Base-by-base conservation (phyloP, 2,329 filamentous ascomycete species). In the Xylariaceae sp. region DNA sequence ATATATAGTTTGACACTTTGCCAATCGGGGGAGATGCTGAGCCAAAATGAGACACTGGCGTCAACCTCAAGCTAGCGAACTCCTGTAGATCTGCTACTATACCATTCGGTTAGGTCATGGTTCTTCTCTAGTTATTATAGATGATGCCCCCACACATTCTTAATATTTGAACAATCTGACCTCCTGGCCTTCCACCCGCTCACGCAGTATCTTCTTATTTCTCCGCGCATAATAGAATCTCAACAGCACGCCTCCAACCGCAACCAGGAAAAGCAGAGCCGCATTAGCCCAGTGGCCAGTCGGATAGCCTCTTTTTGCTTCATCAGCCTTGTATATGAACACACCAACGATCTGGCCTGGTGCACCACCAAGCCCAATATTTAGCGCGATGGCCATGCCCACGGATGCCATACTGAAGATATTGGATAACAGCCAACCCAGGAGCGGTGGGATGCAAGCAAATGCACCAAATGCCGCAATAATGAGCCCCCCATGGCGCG, bases 261-360 rank as follows among this genome's bases (percentile, higher is more conserved):
- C 55, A 1, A 67, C 67, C 15, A 67, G 6, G 44, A 67, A 61
- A 2, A 67, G 65, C 2, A 75, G 70, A 3, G 83, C 63, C 48
- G 82, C 80, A 1, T 82, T 82, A 0, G 72, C 75, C 3, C 78
- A 75, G 66, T 90, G 86, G 0, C 87, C 87, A 0, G 86, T 89
- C 1, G 85, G 85, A 66, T 88, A 90, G 0, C 87, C 87, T 13
- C 61, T 70, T 20, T 72, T 69, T 15, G 77, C 80, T 68, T 90
- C 85, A 18, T 81, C 71, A 0, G 81, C 75, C 64, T 86, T 86
- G 71, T 89, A 90, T 55, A 89, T 89, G 84, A 86, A 90, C 1
- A 89, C 85, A 0, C 86, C 87, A 0, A 83, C 80, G 39, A 90
- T 89, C 68, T 90, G 87, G 0, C 87, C 87, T 0, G 86, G 78